These are phyloP conservation scores for Xylaria acuta DNA, from an alignment of 495 filamentous ascomycete species.

Conservation along the genomic window DNA sequence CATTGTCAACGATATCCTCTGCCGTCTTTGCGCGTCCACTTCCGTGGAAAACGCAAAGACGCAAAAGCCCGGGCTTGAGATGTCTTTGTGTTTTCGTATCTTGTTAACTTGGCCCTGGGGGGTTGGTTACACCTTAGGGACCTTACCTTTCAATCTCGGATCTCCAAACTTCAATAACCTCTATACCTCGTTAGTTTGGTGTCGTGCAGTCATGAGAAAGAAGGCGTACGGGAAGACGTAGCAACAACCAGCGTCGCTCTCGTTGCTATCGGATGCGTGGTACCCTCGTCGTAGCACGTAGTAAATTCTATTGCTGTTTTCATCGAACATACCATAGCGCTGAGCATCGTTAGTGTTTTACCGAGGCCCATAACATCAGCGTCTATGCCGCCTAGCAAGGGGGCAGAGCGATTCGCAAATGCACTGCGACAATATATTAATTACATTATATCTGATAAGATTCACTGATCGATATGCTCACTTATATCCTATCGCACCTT, in stretches of 20 bases:
- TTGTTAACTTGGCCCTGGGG: not conserved
- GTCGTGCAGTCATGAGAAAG: not conserved
- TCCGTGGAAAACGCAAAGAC: constrained; percentile 11
- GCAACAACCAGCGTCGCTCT: constrained; percentile 12
- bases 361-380: constrained; percentile 17
- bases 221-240: not conserved
- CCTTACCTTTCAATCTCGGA: constrained; percentile 8
- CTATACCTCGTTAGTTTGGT: not conserved
- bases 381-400: constrained; percentile 5
- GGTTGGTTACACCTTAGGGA: not conserved
- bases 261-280: not conserved
- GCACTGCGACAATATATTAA: too few species aligned
- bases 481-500: not conserved
- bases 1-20: not conserved
- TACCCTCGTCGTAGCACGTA: not conserved
- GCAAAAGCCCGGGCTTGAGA: not conserved
- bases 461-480: too few species aligned
- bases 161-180: constrained; percentile 5
- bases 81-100: not conserved
- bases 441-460: too few species aligned
- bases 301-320: not conserved
- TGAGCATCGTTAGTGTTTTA: constrained; percentile 14
- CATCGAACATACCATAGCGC: constrained; percentile 7
- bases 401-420: too few species aligned
- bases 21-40: not conserved